These are phyloP conservation scores for Penicillium capsulatum DNA, from an alignment of 2,329 filamentous ascomycete species.

Conservation along the genomic window DNA sequence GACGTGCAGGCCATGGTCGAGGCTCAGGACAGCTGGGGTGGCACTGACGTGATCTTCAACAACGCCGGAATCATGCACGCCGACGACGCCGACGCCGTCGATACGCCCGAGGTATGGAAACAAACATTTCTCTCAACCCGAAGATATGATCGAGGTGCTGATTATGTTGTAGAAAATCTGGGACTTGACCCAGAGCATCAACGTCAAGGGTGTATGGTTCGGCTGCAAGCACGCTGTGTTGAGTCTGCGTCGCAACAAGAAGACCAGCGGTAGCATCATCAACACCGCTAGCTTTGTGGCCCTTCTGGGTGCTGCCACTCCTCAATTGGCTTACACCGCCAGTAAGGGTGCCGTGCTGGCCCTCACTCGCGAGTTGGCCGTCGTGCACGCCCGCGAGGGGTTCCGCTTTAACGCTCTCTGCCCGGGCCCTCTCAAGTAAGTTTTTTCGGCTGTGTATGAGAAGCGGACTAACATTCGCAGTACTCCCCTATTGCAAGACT, in stretches of 20 bases:
- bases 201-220: conserved; percentile 98
- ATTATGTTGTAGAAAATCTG: conserved; percentile 61
- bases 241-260: conserved; percentile 72
- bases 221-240: conserved; percentile 88
- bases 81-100: conserved; percentile 71
- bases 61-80: conserved; percentile 97
- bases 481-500: conserved; percentile 87
- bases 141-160: too few relatives aligned
- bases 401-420: conserved; percentile 89
- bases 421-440: conserved; percentile 77
- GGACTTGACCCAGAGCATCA: conserved; percentile 90
- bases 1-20: conserved; percentile 73
- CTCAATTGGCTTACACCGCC: conserved; percentile 87
- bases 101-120: conserved; percentile 64
- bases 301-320: conserved; percentile 78
- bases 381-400: conserved; percentile 85
- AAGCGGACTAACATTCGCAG: conserved; percentile 28
- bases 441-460: neutral
- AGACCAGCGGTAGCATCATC: conserved; percentile 77
- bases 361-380: conserved; percentile 82
- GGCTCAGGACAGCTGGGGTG: conserved; percentile 75
- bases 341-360: conserved; percentile 90
- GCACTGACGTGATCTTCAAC: conserved; percentile 91
- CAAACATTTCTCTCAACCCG: too few relatives aligned
- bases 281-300: conserved; percentile 90